These are phyloP conservation scores for Taphrina wiesneri DNA, from an alignment of 1,139 yeast species.

Conservation along the genomic window DNA sequence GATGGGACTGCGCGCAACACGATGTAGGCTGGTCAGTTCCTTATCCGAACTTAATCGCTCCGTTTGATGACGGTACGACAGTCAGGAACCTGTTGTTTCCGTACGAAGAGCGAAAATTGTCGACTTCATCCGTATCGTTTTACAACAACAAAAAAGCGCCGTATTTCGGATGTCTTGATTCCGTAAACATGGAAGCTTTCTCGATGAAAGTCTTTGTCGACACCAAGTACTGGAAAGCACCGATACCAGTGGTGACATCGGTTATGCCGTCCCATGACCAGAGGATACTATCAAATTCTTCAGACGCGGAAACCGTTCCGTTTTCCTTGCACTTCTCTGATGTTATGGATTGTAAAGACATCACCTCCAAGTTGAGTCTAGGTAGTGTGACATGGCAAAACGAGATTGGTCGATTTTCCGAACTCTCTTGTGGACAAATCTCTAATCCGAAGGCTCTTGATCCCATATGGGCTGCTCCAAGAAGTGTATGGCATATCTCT, in stretches of 20 bases:
- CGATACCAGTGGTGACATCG: slow-evolving; percentile 13
- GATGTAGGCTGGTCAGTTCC: slow-evolving; percentile 12
- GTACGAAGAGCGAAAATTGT: slow-evolving; percentile 26
- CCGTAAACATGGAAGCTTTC: slow-evolving; percentile 21
- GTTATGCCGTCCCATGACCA: slow-evolving; percentile 31
- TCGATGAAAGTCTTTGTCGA: slow-evolving; percentile 27
- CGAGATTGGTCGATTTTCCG: background rate
- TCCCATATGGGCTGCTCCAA: slow-evolving; percentile 19
- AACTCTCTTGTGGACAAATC: background rate
- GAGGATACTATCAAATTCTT: slow-evolving; percentile 6
- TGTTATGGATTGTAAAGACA: slow-evolving; percentile 24
- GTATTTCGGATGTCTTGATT: slow-evolving; percentile 30
- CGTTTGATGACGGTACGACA: slow-evolving; percentile 19
- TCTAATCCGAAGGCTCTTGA: background rate
- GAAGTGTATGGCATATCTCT: slow-evolving; percentile 13
- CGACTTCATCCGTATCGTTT: slow-evolving; percentile 11
- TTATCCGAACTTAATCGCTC: slow-evolving; percentile 31
- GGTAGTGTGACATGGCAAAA: slow-evolving; percentile 4
- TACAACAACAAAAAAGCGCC: slow-evolving; percentile 28
- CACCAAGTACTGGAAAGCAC: slow-evolving; percentile 25
- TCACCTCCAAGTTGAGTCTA: background rate
- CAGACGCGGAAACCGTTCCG: background rate
- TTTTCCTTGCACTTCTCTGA: slow-evolving; percentile 33
- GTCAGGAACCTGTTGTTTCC: slow-evolving; percentile 32
- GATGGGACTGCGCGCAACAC: slow-evolving; percentile 7